Conservation (phyloP, 805 yeast species). For the Lipomyces oligophaga region DNA sequence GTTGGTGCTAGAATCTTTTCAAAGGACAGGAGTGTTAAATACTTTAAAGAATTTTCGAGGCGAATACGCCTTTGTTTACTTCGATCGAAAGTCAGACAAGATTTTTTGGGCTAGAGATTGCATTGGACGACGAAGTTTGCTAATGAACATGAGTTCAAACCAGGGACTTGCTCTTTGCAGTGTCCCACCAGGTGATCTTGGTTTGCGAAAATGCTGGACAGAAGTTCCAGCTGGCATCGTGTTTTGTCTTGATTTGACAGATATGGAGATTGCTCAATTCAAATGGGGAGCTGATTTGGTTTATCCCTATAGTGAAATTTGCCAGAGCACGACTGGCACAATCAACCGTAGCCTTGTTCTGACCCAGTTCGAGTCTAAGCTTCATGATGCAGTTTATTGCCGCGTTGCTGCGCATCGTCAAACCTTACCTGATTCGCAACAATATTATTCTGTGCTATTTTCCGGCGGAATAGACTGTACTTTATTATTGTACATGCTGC, state of each 20-base stretch:
- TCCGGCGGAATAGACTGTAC: slow-evolving; percentile 97
- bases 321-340: neutral
- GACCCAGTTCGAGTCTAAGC: slow-evolving; percentile 17
- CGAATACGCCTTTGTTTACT: slow-evolving; percentile 68
- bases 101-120: slow-evolving; percentile 80
- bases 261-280: neutral
- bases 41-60: slow-evolving; percentile 57
- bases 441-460: slow-evolving; percentile 58
- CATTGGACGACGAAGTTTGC: slow-evolving; percentile 75
- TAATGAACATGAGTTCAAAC: slow-evolving; percentile 32
- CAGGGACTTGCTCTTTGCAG: slow-evolving; percentile 15
- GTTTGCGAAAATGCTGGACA: slow-evolving; percentile 8
- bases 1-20: slow-evolving; percentile 45
- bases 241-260: slow-evolving; percentile 33
- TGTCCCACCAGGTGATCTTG: slow-evolving; percentile 27
- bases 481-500: slow-evolving; percentile 52
- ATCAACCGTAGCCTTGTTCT: slow-evolving; percentile 9
- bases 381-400: slow-evolving; percentile 9
- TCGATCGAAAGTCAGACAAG: slow-evolving; percentile 36
- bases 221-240: slow-evolving; percentile 58
- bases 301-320: slow-evolving; percentile 9
- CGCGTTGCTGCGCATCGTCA: no score
- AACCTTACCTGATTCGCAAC: no score
- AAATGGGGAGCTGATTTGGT: neutral
- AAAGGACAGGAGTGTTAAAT: slow-evolving; percentile 39